A percentile compares a stretch with the other conserved stretches of the same genome.
Evolutionary conservation across 345 rosid species (phyloP).

Genomic region (Zanthoxylum bungeanum): DNA sequence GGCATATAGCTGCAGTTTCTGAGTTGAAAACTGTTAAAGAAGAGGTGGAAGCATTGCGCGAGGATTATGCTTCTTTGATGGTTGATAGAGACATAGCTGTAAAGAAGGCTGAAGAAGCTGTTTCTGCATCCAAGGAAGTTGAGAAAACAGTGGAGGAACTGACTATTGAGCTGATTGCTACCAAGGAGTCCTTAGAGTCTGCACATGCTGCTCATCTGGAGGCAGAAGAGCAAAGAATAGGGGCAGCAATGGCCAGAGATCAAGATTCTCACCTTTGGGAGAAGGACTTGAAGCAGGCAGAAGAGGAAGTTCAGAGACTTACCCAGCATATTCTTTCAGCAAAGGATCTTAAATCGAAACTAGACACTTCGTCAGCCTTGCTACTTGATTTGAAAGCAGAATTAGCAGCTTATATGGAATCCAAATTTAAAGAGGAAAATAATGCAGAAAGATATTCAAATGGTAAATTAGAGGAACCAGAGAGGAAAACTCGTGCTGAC

Average conservation of each 20-base stretch:
- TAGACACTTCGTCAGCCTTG: conserved; percentile 62
- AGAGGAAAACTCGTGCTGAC: conserved; percentile 41
- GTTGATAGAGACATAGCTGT: conserved; percentile 56
- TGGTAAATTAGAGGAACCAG: conserved; percentile 27
- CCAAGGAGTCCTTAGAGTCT: conserved; percentile 76
- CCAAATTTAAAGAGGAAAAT: conserved; percentile 43
- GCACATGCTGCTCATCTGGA: conserved; percentile 93
- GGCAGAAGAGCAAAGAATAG: conserved; percentile 86
- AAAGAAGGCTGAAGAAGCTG: conserved; percentile 71
- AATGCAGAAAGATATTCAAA: conserved; percentile 21
- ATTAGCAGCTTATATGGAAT: conserved; percentile 70
- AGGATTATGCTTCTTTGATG: conserved; percentile 54
- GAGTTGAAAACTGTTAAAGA: conserved; percentile 72
- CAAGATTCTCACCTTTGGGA: conserved; percentile 84
- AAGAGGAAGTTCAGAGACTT: conserved; percentile 74
- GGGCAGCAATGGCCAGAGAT: conserved; percentile 78
- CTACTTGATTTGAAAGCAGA: conserved; percentile 78
- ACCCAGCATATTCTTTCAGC: conserved; percentile 63
- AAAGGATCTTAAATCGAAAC: conserved; percentile 68
- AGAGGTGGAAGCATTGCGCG: conserved; percentile 52
- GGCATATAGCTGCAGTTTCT: conserved; percentile 66
- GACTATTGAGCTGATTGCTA: conserved; percentile 78
- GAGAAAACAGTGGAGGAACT: conserved; percentile 89
- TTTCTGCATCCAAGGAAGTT: conserved; percentile 67
- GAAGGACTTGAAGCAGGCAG: conserved; percentile 78